These are phyloP conservation scores for Lignosus rhinocerotis DNA, from an alignment of 1,284 basidiomycete species.

Conservation along the genomic window DNA sequence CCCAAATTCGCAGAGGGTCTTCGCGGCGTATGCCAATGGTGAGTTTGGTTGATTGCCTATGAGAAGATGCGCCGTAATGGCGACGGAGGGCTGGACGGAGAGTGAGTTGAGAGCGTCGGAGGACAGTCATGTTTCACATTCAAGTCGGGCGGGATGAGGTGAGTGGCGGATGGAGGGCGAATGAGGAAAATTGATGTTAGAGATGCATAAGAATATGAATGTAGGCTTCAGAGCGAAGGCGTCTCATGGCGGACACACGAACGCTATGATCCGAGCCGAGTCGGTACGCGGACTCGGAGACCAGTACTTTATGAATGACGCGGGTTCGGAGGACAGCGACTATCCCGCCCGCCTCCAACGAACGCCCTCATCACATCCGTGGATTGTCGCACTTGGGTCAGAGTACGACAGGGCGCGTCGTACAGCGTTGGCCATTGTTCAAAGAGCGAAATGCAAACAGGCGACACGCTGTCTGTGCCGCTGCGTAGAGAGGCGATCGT, in stretches of 20 bases:
- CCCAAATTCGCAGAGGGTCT: slow-evolving; percentile 82
- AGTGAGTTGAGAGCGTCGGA: slow-evolving; percentile 28
- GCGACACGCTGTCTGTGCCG: no score
- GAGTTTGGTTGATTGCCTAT: slow-evolving; percentile 24
- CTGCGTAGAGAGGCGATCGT: no score
- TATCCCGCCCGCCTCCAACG: neutral
- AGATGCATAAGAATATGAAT: no score
- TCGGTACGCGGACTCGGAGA: slow-evolving; percentile 1
- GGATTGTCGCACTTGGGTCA: no score
- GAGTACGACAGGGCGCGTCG: no score
- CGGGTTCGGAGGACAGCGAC: neutral
- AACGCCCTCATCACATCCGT: no score
- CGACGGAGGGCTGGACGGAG: slow-evolving; percentile 14
- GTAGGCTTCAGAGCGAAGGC: neutral
- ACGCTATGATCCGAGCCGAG: slow-evolving; percentile 24
- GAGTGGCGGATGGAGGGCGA: neutral
- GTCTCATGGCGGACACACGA: slow-evolving; percentile 9
- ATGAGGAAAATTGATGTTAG: no score
- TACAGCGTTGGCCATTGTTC: no score
- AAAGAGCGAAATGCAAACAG: no score
- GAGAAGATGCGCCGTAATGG: slow-evolving; percentile 12
- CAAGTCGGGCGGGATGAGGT: neutral
- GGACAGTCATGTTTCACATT: slow-evolving; percentile 23
- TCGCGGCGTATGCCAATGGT: slow-evolving; percentile 75
- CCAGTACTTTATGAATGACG: neutral